Conservation (phyloP, 306 rosid genomes). For the Prunus davidiana region DNA sequence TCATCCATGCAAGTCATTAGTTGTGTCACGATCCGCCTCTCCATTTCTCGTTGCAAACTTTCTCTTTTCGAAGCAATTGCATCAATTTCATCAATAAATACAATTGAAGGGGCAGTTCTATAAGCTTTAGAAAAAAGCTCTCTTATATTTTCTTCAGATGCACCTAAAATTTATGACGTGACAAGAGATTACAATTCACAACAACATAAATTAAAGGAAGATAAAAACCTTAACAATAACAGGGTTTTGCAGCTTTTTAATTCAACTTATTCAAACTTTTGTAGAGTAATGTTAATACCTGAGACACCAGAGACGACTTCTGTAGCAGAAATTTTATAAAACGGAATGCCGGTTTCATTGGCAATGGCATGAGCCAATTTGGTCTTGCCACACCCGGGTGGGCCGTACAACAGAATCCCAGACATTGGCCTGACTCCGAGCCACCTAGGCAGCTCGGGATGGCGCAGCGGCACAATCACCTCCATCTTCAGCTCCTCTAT, state of each 20-base stretch:
- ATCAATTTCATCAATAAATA: constrained; percentile 71
- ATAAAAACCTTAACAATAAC: background rate
- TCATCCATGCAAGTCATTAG: constrained; percentile 65
- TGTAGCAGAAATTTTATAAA: constrained; percentile 66
- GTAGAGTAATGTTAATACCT: constrained; percentile 31
- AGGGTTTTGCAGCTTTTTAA: background rate
- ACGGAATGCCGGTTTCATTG: constrained; percentile 68
- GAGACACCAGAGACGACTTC: constrained; percentile 73
- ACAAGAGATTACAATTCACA: background rate
- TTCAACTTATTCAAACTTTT: background rate
- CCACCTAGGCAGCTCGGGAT: constrained; percentile 42
- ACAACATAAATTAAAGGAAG: background rate
- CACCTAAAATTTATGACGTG: constrained; percentile 37
- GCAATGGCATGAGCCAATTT: constrained; percentile 87
- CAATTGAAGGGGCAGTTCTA: constrained; percentile 60
- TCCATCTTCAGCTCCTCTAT: constrained; percentile 62
- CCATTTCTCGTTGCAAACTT: constrained; percentile 28
- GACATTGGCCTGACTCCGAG: constrained; percentile 57
- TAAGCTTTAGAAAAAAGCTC: constrained; percentile 63
- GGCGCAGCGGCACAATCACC: constrained; percentile 52
- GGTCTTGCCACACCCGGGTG: constrained; percentile 93
- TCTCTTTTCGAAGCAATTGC: constrained; percentile 67
- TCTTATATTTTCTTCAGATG: constrained; percentile 60
- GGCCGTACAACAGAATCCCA: constrained; percentile 79
- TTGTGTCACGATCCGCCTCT: constrained; percentile 32